These are phyloP conservation scores for Microstegium vimineum DNA, from an alignment of 176 grass and related monocot species.

Conservation along the genomic window DNA sequence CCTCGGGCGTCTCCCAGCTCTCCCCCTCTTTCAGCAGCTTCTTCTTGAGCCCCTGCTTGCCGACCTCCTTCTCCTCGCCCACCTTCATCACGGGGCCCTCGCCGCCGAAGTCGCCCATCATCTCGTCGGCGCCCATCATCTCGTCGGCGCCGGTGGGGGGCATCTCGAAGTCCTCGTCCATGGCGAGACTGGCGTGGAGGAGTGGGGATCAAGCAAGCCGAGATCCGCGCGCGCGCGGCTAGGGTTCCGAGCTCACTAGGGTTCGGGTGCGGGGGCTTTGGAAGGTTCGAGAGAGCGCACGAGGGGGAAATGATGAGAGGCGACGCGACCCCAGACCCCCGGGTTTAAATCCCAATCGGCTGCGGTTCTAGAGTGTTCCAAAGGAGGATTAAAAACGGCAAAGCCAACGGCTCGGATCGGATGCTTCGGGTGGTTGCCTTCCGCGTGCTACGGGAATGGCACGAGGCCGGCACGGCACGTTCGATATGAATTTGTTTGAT, in stretches of 20 bases:
- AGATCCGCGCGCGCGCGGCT: too few species aligned
- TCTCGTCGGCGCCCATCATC: too few species aligned
- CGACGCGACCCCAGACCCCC: neutral
- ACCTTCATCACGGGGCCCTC: too few species aligned
- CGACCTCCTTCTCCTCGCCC: too few species aligned
- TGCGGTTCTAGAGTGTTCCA: constrained; percentile 55
- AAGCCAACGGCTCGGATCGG: constrained; percentile 13
- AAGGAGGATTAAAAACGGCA: neutral
- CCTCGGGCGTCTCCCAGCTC: too few species aligned
- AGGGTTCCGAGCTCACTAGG: constrained; percentile 10
- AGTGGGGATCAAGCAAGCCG: too few species aligned
- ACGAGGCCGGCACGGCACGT: neutral
- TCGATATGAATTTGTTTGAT: neutral
- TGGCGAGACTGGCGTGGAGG: too few species aligned
- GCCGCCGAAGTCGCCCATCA: too few species aligned
- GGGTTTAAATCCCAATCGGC: constrained; percentile 41
- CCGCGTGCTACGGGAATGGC: neutral
- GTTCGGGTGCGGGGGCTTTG: constrained; percentile 24
- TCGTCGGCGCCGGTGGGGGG: too few species aligned
- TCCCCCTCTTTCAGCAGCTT: too few species aligned
- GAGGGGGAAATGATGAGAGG: neutral
- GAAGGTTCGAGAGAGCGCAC: constrained; percentile 39
- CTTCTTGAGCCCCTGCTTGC: too few species aligned
- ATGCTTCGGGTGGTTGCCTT: constrained; percentile 7
- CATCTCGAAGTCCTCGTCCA: too few species aligned